A percentile compares a stretch with the other conserved stretches of the same genome.
Evolutionary conservation across 805 yeast species (phyloP).

Genomic region (Alloascoidea hylecoeti): DNA sequence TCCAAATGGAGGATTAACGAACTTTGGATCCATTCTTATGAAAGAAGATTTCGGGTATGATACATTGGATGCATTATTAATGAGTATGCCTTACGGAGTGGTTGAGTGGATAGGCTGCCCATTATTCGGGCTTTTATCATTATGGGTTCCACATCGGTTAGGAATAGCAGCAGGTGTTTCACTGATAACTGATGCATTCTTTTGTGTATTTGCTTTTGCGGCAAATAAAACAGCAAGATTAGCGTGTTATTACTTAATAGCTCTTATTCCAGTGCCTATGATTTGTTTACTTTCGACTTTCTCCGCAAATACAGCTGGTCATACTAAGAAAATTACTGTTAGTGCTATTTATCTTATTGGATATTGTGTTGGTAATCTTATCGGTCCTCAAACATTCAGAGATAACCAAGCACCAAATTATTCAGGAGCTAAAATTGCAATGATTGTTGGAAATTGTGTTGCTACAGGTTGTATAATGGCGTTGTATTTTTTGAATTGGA

Average conservation of each 20-base stretch:
- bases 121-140: slow-evolving; percentile 7
- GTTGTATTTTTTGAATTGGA: slow-evolving; percentile 31
- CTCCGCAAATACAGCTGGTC: slow-evolving; percentile 50
- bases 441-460: slow-evolving; percentile 50
- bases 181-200: slow-evolving; percentile 27
- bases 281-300: slow-evolving; percentile 32
- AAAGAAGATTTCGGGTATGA: slow-evolving; percentile 20
- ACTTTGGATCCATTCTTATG: slow-evolving; percentile 32
- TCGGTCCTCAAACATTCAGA: slow-evolving; percentile 64
- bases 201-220: slow-evolving; percentile 30
- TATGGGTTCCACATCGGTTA: slow-evolving; percentile 8
- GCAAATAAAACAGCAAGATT: slow-evolving; percentile 19
- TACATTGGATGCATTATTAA: slow-evolving; percentile 22
- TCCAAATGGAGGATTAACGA: slow-evolving; percentile 41
- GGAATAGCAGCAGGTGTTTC: slow-evolving; percentile 32
- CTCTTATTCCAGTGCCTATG: slow-evolving; percentile 18
- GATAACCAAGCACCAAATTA: slow-evolving; percentile 45
- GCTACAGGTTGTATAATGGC: slow-evolving; percentile 34
- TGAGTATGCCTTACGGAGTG: slow-evolving; percentile 20
- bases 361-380: slow-evolving; percentile 55
- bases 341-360: slow-evolving; percentile 46
- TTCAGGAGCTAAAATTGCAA: slow-evolving; percentile 40
- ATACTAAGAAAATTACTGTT: slow-evolving; percentile 54
- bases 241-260: slow-evolving; percentile 24
- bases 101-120: slow-evolving; percentile 3